Percentiles rank a stretch among this genome's conserved stretches.
These are phyloP conservation scores for Globisporangium middletonii DNA, from an alignment of 352 stramenopile species.

Conservation along the genomic window DNA sequence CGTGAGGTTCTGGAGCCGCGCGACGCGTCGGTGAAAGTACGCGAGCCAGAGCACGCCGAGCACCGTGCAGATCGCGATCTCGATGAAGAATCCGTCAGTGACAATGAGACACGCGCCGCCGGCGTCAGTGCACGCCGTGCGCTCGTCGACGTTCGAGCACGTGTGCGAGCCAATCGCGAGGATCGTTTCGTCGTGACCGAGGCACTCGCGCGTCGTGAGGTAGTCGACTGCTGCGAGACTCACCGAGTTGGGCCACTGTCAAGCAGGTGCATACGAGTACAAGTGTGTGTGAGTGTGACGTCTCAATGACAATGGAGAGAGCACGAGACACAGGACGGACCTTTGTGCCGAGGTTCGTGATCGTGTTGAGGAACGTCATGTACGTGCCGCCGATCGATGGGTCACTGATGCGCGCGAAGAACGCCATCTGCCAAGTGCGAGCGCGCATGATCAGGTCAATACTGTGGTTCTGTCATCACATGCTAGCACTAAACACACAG, in stretches of 20 bases:
- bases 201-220: conserved; percentile 73
- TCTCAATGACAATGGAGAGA: not conserved
- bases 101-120: conserved; percentile 74
- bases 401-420: conserved; percentile 97
- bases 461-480: too few species aligned
- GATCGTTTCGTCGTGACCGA: conserved; percentile 62
- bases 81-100: conserved; percentile 76
- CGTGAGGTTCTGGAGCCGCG: conserved; percentile 74
- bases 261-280: not conserved
- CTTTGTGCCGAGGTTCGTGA: conserved; percentile 97
- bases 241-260: conserved; percentile 80
- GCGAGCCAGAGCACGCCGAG: conserved; percentile 64
- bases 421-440: conserved; percentile 90
- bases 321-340: conserved; percentile 10
- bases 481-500: not conserved
- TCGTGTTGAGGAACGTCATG: conserved; percentile 99
- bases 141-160: conserved; percentile 70
- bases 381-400: conserved; percentile 97
- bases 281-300: not conserved
- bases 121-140: conserved; percentile 42
- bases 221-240: conserved; percentile 79
- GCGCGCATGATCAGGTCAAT: not conserved
- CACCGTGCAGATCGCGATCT: conserved; percentile 63
- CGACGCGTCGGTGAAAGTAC: conserved; percentile 63
- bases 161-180: conserved; percentile 70